Evolutionary conservation across 1,284 basidiomycete species (phyloP).

Genomic region (Heterobasidion irregulare): DNA sequence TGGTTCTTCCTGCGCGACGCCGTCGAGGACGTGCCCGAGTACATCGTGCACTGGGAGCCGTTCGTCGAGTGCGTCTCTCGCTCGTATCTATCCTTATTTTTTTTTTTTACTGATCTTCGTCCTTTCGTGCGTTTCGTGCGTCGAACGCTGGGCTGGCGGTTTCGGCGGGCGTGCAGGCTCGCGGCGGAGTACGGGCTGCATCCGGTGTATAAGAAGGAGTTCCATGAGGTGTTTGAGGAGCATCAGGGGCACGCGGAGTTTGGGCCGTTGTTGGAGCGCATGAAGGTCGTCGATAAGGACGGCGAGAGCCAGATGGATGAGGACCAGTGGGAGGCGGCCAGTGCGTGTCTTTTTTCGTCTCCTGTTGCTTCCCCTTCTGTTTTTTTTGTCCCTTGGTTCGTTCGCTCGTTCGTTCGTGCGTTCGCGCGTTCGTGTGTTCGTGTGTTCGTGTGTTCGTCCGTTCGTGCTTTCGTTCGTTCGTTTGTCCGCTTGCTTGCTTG

Average conservation of each 20-base stretch:
- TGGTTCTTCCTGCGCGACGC: slow-evolving; percentile 92
- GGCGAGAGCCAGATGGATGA: slow-evolving; percentile 88
- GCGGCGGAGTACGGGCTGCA: slow-evolving; percentile 78
- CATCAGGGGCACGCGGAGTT: slow-evolving; percentile 75
- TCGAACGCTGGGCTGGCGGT: too few relatives aligned
- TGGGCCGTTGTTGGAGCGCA: slow-evolving; percentile 69
- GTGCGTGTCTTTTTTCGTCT: slow-evolving; percentile 42
- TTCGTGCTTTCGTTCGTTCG: too few relatives aligned
- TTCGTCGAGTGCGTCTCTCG: slow-evolving; percentile 78
- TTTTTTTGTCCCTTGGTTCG: neutral
- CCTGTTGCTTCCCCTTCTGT: neutral
- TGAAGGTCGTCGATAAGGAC: slow-evolving; percentile 81
- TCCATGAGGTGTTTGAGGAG: slow-evolving; percentile 80
- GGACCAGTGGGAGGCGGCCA: slow-evolving; percentile 94
- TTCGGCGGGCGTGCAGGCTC: slow-evolving; percentile 46
- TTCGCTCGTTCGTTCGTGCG: too few relatives aligned
- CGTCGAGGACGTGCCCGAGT: slow-evolving; percentile 96
- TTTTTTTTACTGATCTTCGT: too few relatives aligned
- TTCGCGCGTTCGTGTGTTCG: too few relatives aligned
- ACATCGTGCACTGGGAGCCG: slow-evolving; percentile 90
- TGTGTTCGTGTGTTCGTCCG: too few relatives aligned
- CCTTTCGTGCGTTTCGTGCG: too few relatives aligned
- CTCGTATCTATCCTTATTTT: too few relatives aligned
- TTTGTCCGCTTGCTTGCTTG: neutral
- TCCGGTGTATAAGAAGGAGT: slow-evolving; percentile 77